A percentile compares a stretch with the other conserved stretches of the same genome.
phyloP scores from a whole-genome alignment of 306 rosid genomes.

The Malus sylvestris region DNA sequence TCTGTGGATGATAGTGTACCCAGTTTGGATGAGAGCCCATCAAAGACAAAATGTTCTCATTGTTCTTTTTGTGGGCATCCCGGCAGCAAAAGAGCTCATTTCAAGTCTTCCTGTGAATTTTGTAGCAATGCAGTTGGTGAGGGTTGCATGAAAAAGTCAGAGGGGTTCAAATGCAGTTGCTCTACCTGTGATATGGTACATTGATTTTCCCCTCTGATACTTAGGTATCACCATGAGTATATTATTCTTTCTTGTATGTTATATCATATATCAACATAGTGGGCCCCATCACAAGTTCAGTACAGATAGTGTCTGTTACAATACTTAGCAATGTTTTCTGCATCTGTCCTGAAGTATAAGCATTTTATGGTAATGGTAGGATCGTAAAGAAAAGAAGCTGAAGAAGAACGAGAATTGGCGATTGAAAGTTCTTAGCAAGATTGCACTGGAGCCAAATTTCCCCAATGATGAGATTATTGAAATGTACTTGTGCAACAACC shows the following conservation, averaged over 20 bases:
- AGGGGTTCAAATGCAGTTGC: slow-evolving; percentile 75
- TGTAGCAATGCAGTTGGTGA: slow-evolving; percentile 34
- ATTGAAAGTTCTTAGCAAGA: slow-evolving; percentile 52
- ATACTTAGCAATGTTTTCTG: not conserved
- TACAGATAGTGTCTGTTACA: not conserved
- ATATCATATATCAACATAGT: not conserved
- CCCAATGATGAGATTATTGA: slow-evolving; percentile 58
- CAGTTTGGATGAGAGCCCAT: slow-evolving; percentile 31
- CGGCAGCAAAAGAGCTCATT: slow-evolving; percentile 66
- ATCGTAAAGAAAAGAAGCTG: slow-evolving; percentile 51
- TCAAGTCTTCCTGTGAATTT: slow-evolving; percentile 49
- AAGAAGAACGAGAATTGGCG: slow-evolving; percentile 56
- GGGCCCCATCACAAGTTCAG: not conserved
- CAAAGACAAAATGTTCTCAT: slow-evolving; percentile 49
- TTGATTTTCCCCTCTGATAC: not conserved
- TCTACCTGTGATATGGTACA: slow-evolving; percentile 58
- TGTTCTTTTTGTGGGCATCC: slow-evolving; percentile 95
- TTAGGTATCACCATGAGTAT: not conserved
- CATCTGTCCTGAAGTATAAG: not conserved
- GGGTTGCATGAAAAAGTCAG: slow-evolving; percentile 67
- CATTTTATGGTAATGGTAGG: slow-evolving; percentile 38
- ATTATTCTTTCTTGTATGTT: not conserved
- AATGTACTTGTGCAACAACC: slow-evolving; percentile 56
- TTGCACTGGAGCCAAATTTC: slow-evolving; percentile 59
- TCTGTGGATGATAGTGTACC: slow-evolving; percentile 26